Conservation (phyloP, 2,329 filamentous ascomycete species). For the Epichloe hybrida region DNA sequence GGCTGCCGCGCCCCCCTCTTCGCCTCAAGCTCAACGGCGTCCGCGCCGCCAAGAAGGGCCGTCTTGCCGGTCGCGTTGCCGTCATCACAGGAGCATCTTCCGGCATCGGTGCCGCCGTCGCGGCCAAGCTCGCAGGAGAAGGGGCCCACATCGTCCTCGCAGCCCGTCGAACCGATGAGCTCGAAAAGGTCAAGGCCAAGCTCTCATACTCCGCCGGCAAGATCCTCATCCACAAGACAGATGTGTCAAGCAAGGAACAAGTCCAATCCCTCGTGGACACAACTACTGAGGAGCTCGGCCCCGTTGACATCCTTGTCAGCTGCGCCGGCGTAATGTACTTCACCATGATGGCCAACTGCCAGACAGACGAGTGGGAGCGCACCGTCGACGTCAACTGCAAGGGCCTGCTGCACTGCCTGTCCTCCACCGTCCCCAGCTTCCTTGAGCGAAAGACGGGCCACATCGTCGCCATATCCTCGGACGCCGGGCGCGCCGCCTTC, state of each 20-base stretch:
- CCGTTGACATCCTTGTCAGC: conserved; percentile 65
- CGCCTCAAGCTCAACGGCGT: conserved; percentile 23
- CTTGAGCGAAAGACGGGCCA: conserved; percentile 55
- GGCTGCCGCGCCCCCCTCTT: conserved; percentile 56
- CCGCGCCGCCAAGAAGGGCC: conserved; percentile 29
- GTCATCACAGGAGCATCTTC: conserved; percentile 71
- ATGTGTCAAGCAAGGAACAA: conserved; percentile 54
- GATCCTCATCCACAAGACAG: conserved; percentile 55
- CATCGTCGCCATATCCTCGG: conserved; percentile 70
- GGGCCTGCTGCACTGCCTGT: conserved; percentile 60
- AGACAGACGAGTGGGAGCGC: conserved; percentile 64
- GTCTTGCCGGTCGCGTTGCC: conserved; percentile 55
- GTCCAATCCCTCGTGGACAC: conserved; percentile 52
- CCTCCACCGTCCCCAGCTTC: conserved; percentile 58
- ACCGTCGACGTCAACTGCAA: conserved; percentile 84
- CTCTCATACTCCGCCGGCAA: conserved; percentile 45
- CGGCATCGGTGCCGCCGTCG: conserved; percentile 65
- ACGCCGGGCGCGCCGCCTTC: conserved; percentile 71
- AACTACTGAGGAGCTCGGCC: conserved; percentile 49
- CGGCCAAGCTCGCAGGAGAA: conserved; percentile 52
- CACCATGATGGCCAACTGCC: conserved; percentile 70
- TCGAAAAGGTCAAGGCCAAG: conserved; percentile 52
- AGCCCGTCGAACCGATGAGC: conserved; percentile 54
- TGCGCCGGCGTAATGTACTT: conserved; percentile 83
- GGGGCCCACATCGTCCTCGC: conserved; percentile 61